These are phyloP conservation scores for Chrysoporthe austroafricana DNA, from an alignment of 2,329 filamentous ascomycete species.

Conservation along the genomic window DNA sequence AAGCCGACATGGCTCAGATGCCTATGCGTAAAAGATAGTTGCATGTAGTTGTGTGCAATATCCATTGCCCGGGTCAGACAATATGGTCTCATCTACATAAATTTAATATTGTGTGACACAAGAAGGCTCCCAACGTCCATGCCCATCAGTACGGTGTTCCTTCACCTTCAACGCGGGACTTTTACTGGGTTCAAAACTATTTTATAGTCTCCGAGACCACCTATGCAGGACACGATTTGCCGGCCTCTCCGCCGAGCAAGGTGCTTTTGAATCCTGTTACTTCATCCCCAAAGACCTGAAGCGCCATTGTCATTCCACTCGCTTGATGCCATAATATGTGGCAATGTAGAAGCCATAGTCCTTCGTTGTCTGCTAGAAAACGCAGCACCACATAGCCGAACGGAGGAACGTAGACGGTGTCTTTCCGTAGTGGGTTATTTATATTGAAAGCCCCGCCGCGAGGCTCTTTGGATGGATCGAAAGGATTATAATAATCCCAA, in stretches of 20 bases:
- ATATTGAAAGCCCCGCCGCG: constrained; percentile 30
- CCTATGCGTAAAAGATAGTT: background rate
- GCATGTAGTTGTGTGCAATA: background rate
- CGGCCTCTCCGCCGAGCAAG: background rate
- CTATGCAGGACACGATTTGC: background rate
- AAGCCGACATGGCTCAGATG: too few relatives aligned
- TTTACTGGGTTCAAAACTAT: too few relatives aligned
- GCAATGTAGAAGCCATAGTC: constrained; percentile 34
- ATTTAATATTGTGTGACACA: too few relatives aligned
- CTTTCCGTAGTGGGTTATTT: constrained; percentile 29
- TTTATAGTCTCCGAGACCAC: too few relatives aligned
- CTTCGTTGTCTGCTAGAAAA: constrained; percentile 33
- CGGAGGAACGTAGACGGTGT: constrained; percentile 34
- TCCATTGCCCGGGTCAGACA: too few relatives aligned
- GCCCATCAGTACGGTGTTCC: too few relatives aligned
- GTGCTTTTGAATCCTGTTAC: constrained; percentile 21
- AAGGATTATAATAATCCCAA: constrained; percentile 37
- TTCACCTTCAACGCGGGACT: too few relatives aligned
- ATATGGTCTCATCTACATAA: too few relatives aligned
- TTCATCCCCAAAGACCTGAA: constrained; percentile 32
- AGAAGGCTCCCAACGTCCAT: too few relatives aligned
- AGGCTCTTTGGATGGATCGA: constrained; percentile 25
- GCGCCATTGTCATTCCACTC: constrained; percentile 34
- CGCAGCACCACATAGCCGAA: constrained; percentile 32
- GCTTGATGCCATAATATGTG: constrained; percentile 34